phyloP scores from a whole-genome alignment of 352 stramenopile genomes.

The Phytophthora melonis region DNA sequence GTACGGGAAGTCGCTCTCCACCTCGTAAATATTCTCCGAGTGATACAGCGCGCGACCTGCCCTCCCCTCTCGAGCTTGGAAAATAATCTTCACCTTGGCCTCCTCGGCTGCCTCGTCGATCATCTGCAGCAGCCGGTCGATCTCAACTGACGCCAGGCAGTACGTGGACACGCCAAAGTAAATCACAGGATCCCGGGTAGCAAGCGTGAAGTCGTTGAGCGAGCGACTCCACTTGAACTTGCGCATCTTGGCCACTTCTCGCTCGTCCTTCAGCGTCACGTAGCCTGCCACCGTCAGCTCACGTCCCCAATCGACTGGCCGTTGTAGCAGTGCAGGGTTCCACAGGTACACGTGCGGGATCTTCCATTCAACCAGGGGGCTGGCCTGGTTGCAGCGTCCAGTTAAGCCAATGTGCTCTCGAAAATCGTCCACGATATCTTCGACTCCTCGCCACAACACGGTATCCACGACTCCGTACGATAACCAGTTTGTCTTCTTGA shows the following conservation, averaged over 20 bases:
- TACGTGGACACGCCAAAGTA: slow-evolving; percentile 53
- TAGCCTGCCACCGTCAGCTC: slow-evolving; percentile 55
- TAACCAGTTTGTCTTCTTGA: slow-evolving; percentile 49
- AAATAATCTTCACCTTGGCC: slow-evolving; percentile 58
- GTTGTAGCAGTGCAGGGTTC: slow-evolving; percentile 45
- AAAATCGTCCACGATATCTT: slow-evolving; percentile 53
- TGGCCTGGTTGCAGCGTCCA: slow-evolving; percentile 38
- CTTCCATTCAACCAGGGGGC: slow-evolving; percentile 49
- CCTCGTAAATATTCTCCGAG: slow-evolving; percentile 48
- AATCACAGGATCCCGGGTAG: slow-evolving; percentile 40
- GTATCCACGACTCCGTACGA: slow-evolving; percentile 55
- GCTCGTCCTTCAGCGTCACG: slow-evolving; percentile 43
- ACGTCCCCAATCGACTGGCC: slow-evolving; percentile 51
- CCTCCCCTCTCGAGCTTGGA: slow-evolving; percentile 51
- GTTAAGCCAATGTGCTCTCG: slow-evolving; percentile 45
- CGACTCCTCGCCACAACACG: slow-evolving; percentile 42
- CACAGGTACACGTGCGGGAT: slow-evolving; percentile 60
- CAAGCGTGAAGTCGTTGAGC: slow-evolving; percentile 45
- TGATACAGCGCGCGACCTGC: slow-evolving; percentile 22
- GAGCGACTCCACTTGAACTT: slow-evolving; percentile 42
- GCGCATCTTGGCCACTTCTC: slow-evolving; percentile 38
- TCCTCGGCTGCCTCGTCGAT: slow-evolving; percentile 47
- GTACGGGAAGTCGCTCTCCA: slow-evolving; percentile 57
- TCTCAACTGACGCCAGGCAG: slow-evolving; percentile 31
- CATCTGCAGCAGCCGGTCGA: slow-evolving; percentile 42